Evolutionary conservation across 805 yeast genomes (phyloP).

Genomic region (Geotrichum ghanense): DNA sequence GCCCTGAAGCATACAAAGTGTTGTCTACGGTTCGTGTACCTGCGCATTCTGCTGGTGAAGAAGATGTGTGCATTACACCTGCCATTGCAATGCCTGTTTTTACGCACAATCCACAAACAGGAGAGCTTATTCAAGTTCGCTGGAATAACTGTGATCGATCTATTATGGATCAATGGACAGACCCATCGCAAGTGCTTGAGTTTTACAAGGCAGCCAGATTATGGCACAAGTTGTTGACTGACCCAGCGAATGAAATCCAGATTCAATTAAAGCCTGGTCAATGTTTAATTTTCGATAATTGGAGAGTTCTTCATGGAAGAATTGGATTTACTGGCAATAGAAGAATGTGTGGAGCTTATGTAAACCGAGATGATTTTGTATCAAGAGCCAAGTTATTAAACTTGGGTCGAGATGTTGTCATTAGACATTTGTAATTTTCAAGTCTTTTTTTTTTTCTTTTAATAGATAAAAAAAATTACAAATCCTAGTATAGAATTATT

Average conservation of each 20-base stretch:
- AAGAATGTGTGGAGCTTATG: conserved; percentile 63
- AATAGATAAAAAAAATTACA: conserved; percentile 1
- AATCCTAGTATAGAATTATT: conserved; percentile 1
- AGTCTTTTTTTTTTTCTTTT: neutral
- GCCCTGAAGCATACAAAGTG: conserved; percentile 42
- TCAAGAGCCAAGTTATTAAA: conserved; percentile 35
- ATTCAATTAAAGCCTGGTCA: conserved; percentile 54
- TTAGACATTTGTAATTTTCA: conserved; percentile 17
- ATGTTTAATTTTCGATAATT: conserved; percentile 56
- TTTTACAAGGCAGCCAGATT: conserved; percentile 46
- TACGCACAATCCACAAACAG: conserved; percentile 36
- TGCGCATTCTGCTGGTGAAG: conserved; percentile 72
- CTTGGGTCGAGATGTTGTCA: conserved; percentile 36
- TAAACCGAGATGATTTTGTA: conserved; percentile 55
- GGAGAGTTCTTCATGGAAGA: conserved; percentile 63
- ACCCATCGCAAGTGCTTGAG: conserved; percentile 31
- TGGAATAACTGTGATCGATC: conserved; percentile 68
- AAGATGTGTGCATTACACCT: conserved; percentile 47
- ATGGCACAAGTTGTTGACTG: conserved; percentile 44
- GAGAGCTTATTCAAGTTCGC: conserved; percentile 47
- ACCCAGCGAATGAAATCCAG: conserved; percentile 39
- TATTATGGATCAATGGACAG: conserved; percentile 40
- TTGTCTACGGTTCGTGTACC: conserved; percentile 41
- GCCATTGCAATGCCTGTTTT: conserved; percentile 45
- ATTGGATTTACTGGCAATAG: conserved; percentile 56